Evolutionary conservation across 2,329 filamentous ascomycete genomes (phyloP).

Genomic region (Microthyrium microscopicum): DNA sequence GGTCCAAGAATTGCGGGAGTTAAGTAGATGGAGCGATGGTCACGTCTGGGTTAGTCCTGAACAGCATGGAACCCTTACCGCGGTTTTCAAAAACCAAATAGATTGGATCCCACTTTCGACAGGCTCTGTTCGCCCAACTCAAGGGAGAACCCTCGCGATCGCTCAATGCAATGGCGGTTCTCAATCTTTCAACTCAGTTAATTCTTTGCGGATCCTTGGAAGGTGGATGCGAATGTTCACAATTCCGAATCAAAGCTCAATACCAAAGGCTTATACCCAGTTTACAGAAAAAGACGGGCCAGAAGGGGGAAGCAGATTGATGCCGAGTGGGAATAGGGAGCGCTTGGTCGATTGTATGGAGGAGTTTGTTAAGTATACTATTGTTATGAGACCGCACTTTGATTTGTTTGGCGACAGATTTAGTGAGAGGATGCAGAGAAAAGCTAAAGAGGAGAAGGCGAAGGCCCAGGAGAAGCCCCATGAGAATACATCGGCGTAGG

Average conservation of each 20-base stretch:
- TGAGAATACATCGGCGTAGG: too few species aligned
- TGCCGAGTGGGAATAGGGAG: constrained; percentile 40
- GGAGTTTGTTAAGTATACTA: constrained; percentile 53
- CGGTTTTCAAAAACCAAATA: constrained; percentile 53
- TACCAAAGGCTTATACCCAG: constrained; percentile 47
- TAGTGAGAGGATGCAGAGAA: constrained; percentile 39
- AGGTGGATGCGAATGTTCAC: constrained; percentile 56
- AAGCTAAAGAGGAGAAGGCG: too few species aligned
- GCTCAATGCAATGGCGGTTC: constrained; percentile 48
- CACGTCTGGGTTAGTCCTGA: constrained; percentile 51
- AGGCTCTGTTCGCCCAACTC: constrained; percentile 46
- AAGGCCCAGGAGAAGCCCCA: too few species aligned
- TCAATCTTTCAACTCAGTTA: constrained; percentile 52
- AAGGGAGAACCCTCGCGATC: constrained; percentile 46
- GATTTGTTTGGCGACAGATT: constrained; percentile 44
- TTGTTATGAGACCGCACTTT: constrained; percentile 46
- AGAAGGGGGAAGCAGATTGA: constrained; percentile 31
- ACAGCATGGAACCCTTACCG: constrained; percentile 49
- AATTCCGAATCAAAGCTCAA: constrained; percentile 48
- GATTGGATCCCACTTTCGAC: constrained; percentile 51
- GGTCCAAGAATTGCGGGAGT: constrained; percentile 44
- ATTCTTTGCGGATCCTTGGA: constrained; percentile 46
- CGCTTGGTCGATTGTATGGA: constrained; percentile 51
- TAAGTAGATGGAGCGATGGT: constrained; percentile 48
- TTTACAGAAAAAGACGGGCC: constrained; percentile 32